Conservation (phyloP, 345 rosid species). For the Pistacia atlantica region DNA sequence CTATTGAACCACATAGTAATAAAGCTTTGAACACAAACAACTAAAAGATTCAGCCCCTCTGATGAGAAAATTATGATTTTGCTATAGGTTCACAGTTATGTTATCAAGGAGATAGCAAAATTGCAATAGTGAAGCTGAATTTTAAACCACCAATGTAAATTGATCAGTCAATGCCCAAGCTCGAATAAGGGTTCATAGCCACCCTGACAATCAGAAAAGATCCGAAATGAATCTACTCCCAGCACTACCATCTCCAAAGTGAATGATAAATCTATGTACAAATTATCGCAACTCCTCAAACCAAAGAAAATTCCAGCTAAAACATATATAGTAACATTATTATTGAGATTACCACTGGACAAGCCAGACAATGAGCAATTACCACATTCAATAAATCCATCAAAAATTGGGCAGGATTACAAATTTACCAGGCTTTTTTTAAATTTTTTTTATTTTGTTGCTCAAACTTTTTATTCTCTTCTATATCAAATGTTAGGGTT, state of each 20-base stretch:
- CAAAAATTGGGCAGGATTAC: neutral
- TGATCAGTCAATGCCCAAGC: conserved; percentile 81
- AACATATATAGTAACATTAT: neutral
- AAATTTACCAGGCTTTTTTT: neutral
- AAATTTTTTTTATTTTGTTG: too few species aligned
- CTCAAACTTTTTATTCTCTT: neutral
- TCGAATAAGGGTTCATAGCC: conserved; percentile 75
- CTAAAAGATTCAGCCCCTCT: neutral
- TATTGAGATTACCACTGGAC: neutral
- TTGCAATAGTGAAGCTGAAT: conserved; percentile 1
- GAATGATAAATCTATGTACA: neutral
- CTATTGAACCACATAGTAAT: neutral
- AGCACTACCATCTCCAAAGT: conserved; percentile 17
- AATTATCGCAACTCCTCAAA: conserved; percentile 4
- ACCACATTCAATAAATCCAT: neutral
- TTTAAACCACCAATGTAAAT: conserved; percentile 11
- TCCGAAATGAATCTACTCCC: conserved; percentile 29
- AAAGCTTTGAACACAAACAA: conserved; percentile 10
- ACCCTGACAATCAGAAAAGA: conserved; percentile 55
- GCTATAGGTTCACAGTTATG: conserved; percentile 1
- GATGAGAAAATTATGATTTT: neutral
- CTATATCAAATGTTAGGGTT: too few species aligned
- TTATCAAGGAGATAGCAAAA: neutral
- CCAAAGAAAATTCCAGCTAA: neutral
- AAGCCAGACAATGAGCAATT: neutral